phyloP scores from a whole-genome alignment of 2,329 filamentous ascomycete genomes.

The Xylariaceae sp. region DNA sequence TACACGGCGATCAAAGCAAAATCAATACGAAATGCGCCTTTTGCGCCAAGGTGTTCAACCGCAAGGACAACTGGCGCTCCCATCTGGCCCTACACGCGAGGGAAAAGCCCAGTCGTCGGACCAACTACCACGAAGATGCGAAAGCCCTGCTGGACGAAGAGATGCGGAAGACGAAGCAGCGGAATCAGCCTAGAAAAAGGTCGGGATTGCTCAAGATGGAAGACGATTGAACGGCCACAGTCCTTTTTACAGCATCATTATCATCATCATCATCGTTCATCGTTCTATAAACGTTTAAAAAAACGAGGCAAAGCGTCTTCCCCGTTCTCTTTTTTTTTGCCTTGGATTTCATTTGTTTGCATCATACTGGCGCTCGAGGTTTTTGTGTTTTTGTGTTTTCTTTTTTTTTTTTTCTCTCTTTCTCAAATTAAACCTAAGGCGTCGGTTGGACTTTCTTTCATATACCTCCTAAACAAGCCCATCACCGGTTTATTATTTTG shows the following conservation, averaged over 20 bases:
- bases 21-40: slow-evolving; percentile 22
- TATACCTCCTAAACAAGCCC: slow-evolving; percentile 2
- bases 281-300: neutral
- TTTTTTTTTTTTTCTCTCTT: neutral
- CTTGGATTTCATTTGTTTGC: neutral
- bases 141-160: slow-evolving; percentile 22
- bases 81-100: slow-evolving; percentile 37
- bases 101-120: slow-evolving; percentile 30
- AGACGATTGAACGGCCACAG: slow-evolving; percentile 5
- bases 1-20: slow-evolving; percentile 21
- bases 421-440: too few relatives aligned
- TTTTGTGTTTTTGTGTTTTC: neutral
- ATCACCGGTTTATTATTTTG: neutral
- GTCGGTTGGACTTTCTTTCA: neutral
- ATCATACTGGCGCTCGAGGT: neutral
- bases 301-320: too few relatives aligned
- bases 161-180: slow-evolving; percentile 23
- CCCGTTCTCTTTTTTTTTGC: neutral
- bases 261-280: neutral
- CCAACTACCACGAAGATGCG: slow-evolving; percentile 29
- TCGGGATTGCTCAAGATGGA: slow-evolving; percentile 10
- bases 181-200: slow-evolving; percentile 23
- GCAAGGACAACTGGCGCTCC: slow-evolving; percentile 35
- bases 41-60: slow-evolving; percentile 32
- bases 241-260: neutral